Conservation (phyloP, 1,139 yeast species). For the Diutina pseudorugosa region DNA sequence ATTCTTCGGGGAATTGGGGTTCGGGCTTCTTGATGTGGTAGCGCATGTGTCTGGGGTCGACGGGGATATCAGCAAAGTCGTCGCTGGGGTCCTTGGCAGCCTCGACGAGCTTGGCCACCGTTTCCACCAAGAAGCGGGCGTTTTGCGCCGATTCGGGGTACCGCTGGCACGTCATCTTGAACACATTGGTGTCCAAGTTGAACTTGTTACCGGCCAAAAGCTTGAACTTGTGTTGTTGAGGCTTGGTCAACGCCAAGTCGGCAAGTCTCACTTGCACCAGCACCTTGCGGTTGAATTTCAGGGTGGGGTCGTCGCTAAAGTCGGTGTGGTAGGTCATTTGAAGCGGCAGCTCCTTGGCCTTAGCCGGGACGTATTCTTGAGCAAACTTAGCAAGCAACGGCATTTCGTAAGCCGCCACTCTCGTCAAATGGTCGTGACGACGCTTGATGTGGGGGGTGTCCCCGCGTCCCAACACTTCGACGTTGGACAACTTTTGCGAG, state of each 20-base stretch:
- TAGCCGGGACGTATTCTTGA: conserved; percentile 40
- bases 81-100: conserved; percentile 57
- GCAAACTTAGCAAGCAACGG: conserved; percentile 73
- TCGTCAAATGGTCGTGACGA: conserved; percentile 34
- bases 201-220: conserved; percentile 72
- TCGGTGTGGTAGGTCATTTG: conserved; percentile 62
- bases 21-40: conserved; percentile 29
- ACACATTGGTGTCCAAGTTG: conserved; percentile 43
- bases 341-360: conserved; percentile 38
- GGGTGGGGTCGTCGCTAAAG: conserved; percentile 57
- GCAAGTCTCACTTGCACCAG: conserved; percentile 41
- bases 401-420: conserved; percentile 85
- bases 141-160: conserved; percentile 78
- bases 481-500: conserved; percentile 27
- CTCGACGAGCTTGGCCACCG: conserved; percentile 44
- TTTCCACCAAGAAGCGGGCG: conserved; percentile 58
- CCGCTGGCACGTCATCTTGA: conserved; percentile 51
- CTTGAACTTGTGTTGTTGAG: conserved; percentile 61
- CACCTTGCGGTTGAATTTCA: conserved; percentile 55
- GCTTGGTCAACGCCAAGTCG: conserved; percentile 39
- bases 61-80: conserved; percentile 61
- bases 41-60: conserved; percentile 49
- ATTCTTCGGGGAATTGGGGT: conserved; percentile 55
- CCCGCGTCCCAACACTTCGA: conserved; percentile 27
- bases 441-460: conserved; percentile 25